Conservation (phyloP, 441 rosid species). For the Pelargonium australe region DNA sequence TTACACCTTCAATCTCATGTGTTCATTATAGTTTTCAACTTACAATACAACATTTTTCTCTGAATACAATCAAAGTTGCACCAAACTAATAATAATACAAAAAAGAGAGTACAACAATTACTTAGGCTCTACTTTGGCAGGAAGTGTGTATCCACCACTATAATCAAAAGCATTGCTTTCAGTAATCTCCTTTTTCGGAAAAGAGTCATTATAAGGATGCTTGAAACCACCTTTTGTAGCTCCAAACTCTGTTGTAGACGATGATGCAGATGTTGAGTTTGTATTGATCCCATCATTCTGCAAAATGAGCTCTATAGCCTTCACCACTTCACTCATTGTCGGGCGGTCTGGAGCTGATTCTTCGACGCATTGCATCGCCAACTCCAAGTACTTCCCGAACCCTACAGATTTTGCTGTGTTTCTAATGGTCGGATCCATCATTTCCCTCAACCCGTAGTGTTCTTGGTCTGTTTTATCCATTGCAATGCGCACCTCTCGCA, state of each 20-base stretch:
- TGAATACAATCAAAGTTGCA: not conserved
- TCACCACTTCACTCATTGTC: constrained; percentile 89
- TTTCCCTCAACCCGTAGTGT: constrained; percentile 53
- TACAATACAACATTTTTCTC: not conserved
- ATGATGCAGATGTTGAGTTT: constrained; percentile 73
- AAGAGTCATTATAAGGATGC: constrained; percentile 45
- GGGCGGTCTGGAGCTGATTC: constrained; percentile 85
- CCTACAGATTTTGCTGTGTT: constrained; percentile 43
- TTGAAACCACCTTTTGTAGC: constrained; percentile 40
- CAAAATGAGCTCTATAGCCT: constrained; percentile 65
- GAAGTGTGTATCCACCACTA: constrained; percentile 58
- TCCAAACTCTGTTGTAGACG: constrained; percentile 73
- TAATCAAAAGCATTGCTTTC: constrained; percentile 49
- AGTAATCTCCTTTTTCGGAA: constrained; percentile 35
- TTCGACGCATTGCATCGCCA: constrained; percentile 78
- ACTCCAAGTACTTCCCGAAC: constrained; percentile 52
- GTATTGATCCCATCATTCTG: constrained; percentile 67
- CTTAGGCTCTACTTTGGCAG: constrained; percentile 64
- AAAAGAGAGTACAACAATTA: not conserved
- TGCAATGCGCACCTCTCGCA: constrained; percentile 51
- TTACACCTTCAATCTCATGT: not conserved
- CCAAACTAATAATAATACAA: not conserved
- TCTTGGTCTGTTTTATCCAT: constrained; percentile 60
- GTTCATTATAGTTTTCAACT: not conserved
- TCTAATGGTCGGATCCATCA: constrained; percentile 59